These are phyloP conservation scores for Ophiostoma himal-ulmi DNA, from an alignment of 2,329 filamentous ascomycete genomes.

Conservation along the genomic window DNA sequence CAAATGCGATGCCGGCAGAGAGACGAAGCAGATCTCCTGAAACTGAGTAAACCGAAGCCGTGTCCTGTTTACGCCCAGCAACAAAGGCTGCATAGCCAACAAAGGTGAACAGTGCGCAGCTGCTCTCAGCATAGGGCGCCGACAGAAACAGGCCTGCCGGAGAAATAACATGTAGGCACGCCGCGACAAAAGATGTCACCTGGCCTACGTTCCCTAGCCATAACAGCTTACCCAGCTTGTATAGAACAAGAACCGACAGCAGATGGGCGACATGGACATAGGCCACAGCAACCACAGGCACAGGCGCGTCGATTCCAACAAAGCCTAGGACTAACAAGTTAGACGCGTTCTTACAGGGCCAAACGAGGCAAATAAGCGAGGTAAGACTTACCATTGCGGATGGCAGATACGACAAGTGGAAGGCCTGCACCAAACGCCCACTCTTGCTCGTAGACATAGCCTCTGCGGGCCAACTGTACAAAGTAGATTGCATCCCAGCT, in stretches of 20 bases:
- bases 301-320: not conserved
- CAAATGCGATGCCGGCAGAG: slow-evolving; percentile 62
- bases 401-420: slow-evolving; percentile 38
- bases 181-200: slow-evolving; percentile 55
- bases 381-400: slow-evolving; percentile 33
- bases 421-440: slow-evolving; percentile 67
- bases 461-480: slow-evolving; percentile 54
- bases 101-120: slow-evolving; percentile 74
- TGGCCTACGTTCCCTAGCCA: slow-evolving; percentile 21
- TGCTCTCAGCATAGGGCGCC: slow-evolving; percentile 75
- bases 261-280: slow-evolving; percentile 72
- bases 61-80: slow-evolving; percentile 35
- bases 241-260: slow-evolving; percentile 50
- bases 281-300: slow-evolving; percentile 51
- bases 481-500: slow-evolving; percentile 83
- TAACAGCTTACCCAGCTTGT: slow-evolving; percentile 25
- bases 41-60: slow-evolving; percentile 30
- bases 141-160: slow-evolving; percentile 87
- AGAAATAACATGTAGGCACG: slow-evolving; percentile 72
- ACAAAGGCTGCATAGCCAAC: slow-evolving; percentile 65
- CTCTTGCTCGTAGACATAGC: slow-evolving; percentile 72
- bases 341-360: not conserved
- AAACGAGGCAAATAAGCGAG: not conserved
- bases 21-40: slow-evolving; percentile 49
- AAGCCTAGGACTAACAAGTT: not conserved